phyloP scores from a whole-genome alignment of 352 stramenopile species.

The Pythium periplocum region DNA sequence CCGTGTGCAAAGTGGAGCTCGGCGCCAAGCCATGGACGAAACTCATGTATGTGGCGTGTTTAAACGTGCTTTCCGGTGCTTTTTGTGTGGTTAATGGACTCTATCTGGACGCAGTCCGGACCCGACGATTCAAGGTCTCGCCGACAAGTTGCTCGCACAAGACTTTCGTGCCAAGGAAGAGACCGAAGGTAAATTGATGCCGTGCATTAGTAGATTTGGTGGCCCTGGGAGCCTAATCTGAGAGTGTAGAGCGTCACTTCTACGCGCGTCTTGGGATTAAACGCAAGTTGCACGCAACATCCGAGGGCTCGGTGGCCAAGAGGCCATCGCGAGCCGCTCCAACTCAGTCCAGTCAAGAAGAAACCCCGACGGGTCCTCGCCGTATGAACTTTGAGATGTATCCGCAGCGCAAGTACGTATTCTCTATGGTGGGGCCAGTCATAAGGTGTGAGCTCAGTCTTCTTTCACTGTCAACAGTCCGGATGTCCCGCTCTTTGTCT shows the following conservation, averaged over 20 bases:
- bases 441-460: too few species aligned
- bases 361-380: not conserved
- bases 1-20: constrained; percentile 38
- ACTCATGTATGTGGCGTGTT: constrained; percentile 36
- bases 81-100: too few species aligned
- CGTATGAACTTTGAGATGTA: constrained; percentile 13
- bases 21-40: constrained; percentile 45
- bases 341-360: not conserved
- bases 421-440: too few species aligned
- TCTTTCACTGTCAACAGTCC: not conserved
- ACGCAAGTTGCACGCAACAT: constrained; percentile 25
- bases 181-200: constrained; percentile 23
- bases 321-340: not conserved
- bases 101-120: constrained; percentile 28
- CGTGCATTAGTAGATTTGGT: not conserved
- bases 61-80: not conserved
- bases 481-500: constrained; percentile 1
- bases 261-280: constrained; percentile 52
- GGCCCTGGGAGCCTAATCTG: not conserved
- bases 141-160: constrained; percentile 36
- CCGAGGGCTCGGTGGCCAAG: not conserved
- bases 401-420: constrained; percentile 31
- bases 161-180: constrained; percentile 35
- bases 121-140: constrained; percentile 49
- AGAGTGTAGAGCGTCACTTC: constrained; percentile 25